phyloP scores from a whole-genome alignment of 495 filamentous ascomycete species.

The Annulohypoxylon stygium region DNA sequence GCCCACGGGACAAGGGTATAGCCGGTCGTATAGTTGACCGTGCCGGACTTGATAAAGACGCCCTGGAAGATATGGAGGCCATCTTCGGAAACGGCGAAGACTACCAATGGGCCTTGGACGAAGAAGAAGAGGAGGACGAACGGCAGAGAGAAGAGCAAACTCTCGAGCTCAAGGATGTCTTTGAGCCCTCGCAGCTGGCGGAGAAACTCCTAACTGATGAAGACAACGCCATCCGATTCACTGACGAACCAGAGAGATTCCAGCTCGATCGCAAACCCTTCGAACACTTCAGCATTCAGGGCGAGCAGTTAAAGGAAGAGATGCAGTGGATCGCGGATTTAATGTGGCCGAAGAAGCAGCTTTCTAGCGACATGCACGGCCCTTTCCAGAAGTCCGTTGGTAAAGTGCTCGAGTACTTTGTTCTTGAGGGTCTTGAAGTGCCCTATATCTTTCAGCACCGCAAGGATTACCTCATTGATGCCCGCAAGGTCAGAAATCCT shows the following conservation, averaged over 20 bases:
- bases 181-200: constrained; percentile 92
- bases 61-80: constrained; percentile 91
- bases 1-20: constrained; percentile 74
- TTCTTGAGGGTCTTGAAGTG: constrained; percentile 91
- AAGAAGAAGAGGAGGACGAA: constrained; percentile 84
- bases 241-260: constrained; percentile 93
- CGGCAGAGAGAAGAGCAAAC: constrained; percentile 73
- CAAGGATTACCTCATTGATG: constrained; percentile 96
- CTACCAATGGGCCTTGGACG: constrained; percentile 90
- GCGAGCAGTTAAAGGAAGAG: constrained; percentile 89
- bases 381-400: constrained; percentile 89
- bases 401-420: constrained; percentile 95
- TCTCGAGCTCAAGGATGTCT: constrained; percentile 96
- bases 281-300: constrained; percentile 76
- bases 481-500: constrained; percentile 77
- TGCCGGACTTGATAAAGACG: constrained; percentile 87
- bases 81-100: constrained; percentile 96
- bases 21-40: constrained; percentile 73
- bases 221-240: constrained; percentile 87
- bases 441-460: constrained; percentile 98
- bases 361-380: constrained; percentile 75
- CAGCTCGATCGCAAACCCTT: constrained; percentile 92
- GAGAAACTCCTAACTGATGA: constrained; percentile 96
- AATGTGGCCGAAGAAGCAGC: constrained; percentile 84
- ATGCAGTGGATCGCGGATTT: constrained; percentile 89